Evolutionary conservation across 305 asterid genomes (phyloP).

Genomic region (Rubia tinctorum): DNA sequence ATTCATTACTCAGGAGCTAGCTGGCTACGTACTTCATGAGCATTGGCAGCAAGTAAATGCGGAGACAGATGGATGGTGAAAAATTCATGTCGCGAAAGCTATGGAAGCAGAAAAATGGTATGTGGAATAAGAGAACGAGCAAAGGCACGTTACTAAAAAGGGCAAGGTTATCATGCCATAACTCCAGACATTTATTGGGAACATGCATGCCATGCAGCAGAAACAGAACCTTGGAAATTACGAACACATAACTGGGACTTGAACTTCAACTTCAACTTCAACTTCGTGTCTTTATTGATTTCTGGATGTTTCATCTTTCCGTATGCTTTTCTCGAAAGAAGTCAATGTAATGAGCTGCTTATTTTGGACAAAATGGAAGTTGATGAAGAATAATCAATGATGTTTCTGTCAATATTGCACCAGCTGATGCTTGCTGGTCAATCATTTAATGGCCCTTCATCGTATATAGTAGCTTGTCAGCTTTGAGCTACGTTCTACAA

Average conservation of each 20-base stretch:
- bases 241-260: not conserved
- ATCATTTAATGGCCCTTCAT: too few species aligned
- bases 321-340: not conserved
- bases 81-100: not conserved
- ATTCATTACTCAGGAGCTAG: not conserved
- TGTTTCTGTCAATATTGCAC: too few species aligned
- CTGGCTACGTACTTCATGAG: not conserved
- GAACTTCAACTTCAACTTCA: too few species aligned
- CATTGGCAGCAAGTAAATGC: not conserved
- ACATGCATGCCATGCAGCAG: conserved; percentile 33
- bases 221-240: conserved; percentile 32
- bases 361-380: not conserved
- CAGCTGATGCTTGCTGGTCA: not conserved
- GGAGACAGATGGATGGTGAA: not conserved
- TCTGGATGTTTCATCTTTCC: not conserved
- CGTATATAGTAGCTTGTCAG: too few species aligned
- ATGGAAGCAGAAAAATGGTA: not conserved
- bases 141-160: conserved; percentile 21
- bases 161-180: conserved; percentile 42
- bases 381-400: not conserved
- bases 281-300: not conserved
- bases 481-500: not conserved
- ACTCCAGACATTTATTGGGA: conserved; percentile 49
- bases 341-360: too few species aligned
- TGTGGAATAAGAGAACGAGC: not conserved